Base-by-base conservation (phyloP, 331 rosid genomes). In the Malus hybrid region DNA sequence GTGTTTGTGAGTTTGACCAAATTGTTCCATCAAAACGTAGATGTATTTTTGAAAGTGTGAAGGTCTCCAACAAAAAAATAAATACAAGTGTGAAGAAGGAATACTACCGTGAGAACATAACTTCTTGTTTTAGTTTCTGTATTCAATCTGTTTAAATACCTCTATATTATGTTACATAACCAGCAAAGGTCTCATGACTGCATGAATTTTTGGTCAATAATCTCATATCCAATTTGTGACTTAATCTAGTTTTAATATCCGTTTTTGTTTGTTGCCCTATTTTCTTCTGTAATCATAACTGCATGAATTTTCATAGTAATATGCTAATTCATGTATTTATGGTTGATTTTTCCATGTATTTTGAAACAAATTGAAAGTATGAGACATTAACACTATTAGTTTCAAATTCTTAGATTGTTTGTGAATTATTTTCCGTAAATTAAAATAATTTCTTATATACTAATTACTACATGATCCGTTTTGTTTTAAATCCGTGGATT, bases 381-480 rank as follows among this genome's bases (percentile, higher is more conserved):
- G 12, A 71, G 48, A 50, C 74, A 59, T 33, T 42, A 22, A 62
- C n/a, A 54, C 60, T 20, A 50, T 64, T 73, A 73, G 52, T 74
- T 36, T 29, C 48, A 54, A 65, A 6, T 52, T 59, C 46, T 34
- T 33, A 3, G 36, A 71, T 78, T 83, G 56, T 75, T 65, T 65
- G 55, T 70, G 75, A 74, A 46, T 73, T 82, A 75, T 79, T 72
- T 86, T 74, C 66, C 59, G 5, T n/a, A 14, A 20, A 20, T 13
- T 7, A 11, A 1, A 34, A 6, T 29, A 31, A 54, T 16, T 27
- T 71, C n/a, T 10, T 42, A 42, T 42, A 42, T 42, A 42, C 52
- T 10, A 55, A 1, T 20, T 33, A 13, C 29, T 34, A 64, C 44
- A 57, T 54, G 18, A 60, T 61, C 73, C 19, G 28, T 67, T 59